Evolutionary conservation across 2,329 filamentous ascomycete species (phyloP).

Genomic region (Aspergillus sp.): DNA sequence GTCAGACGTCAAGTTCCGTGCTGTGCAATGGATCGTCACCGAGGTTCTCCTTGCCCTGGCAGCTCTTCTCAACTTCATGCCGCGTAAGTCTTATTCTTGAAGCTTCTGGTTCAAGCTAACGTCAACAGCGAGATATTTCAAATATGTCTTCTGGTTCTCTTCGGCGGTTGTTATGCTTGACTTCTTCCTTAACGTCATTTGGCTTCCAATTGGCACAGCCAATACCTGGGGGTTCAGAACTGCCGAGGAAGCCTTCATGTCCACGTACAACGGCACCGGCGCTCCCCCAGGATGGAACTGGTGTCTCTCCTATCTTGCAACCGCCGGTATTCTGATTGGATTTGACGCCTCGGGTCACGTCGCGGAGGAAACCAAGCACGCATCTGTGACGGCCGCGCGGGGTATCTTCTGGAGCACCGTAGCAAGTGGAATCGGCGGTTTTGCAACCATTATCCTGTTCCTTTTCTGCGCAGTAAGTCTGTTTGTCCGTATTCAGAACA

Average conservation of each 20-base stretch:
- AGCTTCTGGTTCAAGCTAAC: background rate
- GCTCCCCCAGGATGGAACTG: slow-evolving; percentile 61
- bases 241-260: slow-evolving; percentile 59
- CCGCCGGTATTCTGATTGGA: slow-evolving; percentile 60
- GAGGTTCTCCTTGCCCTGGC: slow-evolving; percentile 54
- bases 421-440: slow-evolving; percentile 56
- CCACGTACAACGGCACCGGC: slow-evolving; percentile 59
- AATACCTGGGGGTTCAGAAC: slow-evolving; percentile 60
- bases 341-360: slow-evolving; percentile 63
- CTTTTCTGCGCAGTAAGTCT: slow-evolving; percentile 55
- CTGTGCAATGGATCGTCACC: slow-evolving; percentile 61
- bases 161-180: slow-evolving; percentile 54
- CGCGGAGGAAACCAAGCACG: slow-evolving; percentile 62
- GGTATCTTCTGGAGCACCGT: slow-evolving; percentile 63
- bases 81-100: slow-evolving; percentile 39
- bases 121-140: slow-evolving; percentile 46
- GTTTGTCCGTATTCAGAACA: background rate
- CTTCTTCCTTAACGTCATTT: slow-evolving; percentile 61
- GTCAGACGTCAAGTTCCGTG: slow-evolving; percentile 57
- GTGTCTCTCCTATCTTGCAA: slow-evolving; percentile 62
- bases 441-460: slow-evolving; percentile 58
- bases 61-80: slow-evolving; percentile 51
- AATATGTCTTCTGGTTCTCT: slow-evolving; percentile 32
- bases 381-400: slow-evolving; percentile 48
- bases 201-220: slow-evolving; percentile 59